These are phyloP conservation scores for Paspalum vaginatum DNA, from an alignment of 176 grass and related monocot species.

Conservation along the genomic window DNA sequence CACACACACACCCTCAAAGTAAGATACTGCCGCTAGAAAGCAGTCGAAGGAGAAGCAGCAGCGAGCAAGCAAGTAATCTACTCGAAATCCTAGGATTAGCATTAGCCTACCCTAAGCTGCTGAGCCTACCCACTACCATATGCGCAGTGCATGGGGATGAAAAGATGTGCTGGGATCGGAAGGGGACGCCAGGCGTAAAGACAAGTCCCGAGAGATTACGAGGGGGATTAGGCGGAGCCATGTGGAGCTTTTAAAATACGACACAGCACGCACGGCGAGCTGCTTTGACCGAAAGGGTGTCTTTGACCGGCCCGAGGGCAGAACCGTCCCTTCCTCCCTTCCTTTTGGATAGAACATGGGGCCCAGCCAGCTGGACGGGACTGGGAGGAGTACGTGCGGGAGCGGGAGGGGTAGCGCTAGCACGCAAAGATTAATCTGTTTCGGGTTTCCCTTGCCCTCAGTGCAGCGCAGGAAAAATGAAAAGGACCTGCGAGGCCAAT, in stretches of 20 bases:
- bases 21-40: slow-evolving; percentile 10
- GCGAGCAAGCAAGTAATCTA: slow-evolving; percentile 4
- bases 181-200: slow-evolving; percentile 22
- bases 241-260: not conserved
- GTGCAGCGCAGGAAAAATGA: not conserved
- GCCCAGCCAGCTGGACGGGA: not conserved
- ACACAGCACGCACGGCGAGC: slow-evolving; percentile 41
- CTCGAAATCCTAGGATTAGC: not conserved
- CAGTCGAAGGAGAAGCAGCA: slow-evolving; percentile 12
- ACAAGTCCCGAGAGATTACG: slow-evolving; percentile 49
- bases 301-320: slow-evolving; percentile 41
- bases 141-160: not conserved
- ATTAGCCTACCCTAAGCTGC: not conserved
- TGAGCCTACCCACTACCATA: not conserved
- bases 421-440: not conserved
- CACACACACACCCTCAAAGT: not conserved
- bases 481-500: not conserved
- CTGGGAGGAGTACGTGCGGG: not conserved
- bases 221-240: slow-evolving; percentile 33
- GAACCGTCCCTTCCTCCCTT: not conserved
- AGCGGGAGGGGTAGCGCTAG: no score
- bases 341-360: not conserved
- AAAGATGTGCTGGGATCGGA: slow-evolving; percentile 14
- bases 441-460: not conserved
- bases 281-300: slow-evolving; percentile 42